Evolutionary conservation across 257 asterid genomes (phyloP).

Genomic region (Asclepias syriaca): DNA sequence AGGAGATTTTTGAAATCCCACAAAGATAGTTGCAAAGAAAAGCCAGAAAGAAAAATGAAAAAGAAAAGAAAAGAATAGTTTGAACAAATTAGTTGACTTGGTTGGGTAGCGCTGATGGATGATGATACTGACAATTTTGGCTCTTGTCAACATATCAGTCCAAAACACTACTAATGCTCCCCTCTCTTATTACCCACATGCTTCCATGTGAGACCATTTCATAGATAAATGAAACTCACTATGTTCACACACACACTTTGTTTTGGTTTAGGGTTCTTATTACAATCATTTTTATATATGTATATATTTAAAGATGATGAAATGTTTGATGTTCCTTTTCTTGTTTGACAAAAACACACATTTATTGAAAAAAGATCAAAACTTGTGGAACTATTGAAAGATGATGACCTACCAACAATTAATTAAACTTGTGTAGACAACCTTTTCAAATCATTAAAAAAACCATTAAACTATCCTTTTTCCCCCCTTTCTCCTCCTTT

Average conservation of each 20-base stretch:
- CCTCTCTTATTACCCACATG: constrained; percentile 38
- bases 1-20: not conserved
- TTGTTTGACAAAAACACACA: too few relatives aligned
- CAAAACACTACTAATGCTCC: constrained; percentile 34
- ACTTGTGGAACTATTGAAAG: constrained; percentile 1
- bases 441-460: constrained; percentile 14
- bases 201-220: constrained; percentile 55
- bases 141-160: constrained; percentile 37
- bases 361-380: constrained; percentile 1
- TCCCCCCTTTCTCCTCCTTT: not conserved
- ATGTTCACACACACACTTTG: not conserved
- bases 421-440: not conserved
- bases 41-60: too few relatives aligned
- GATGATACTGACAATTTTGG: constrained; percentile 28
- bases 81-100: constrained; percentile 47
- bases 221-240: not conserved
- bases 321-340: not conserved
- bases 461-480: not conserved
- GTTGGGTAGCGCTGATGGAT: not conserved
- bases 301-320: not conserved
- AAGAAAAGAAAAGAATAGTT: not conserved
- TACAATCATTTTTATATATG: too few relatives aligned
- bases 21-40: too few relatives aligned
- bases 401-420: constrained; percentile 22
- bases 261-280: not conserved